Conservation (phyloP, 768 basidiomycete genomes). For the Mycena epipterygia region DNA sequence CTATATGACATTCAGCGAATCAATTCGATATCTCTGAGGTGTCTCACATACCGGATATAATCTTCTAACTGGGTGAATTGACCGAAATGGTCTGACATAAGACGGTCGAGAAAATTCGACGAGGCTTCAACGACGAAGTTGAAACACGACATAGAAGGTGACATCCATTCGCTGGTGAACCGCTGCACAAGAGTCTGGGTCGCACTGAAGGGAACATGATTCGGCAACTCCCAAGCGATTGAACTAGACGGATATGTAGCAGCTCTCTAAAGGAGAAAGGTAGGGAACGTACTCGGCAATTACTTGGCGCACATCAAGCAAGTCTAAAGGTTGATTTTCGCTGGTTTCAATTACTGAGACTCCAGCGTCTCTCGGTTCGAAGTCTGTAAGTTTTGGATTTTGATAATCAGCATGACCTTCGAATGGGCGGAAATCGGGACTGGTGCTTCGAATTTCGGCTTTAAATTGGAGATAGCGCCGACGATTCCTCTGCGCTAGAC, state of each 20-base stretch:
- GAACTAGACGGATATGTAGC: constrained; percentile 42
- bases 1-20: constrained; percentile 36
- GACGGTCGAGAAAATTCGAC: constrained; percentile 38
- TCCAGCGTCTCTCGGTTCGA: constrained; percentile 17
- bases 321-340: constrained; percentile 37
- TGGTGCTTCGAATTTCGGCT: constrained; percentile 50
- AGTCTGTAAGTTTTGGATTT: constrained; percentile 2
- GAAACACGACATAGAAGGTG: constrained; percentile 52
- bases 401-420: constrained; percentile 1
- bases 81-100: constrained; percentile 52
- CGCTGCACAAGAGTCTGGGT: constrained; percentile 51
- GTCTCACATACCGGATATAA: constrained; percentile 39
- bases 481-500: constrained; percentile 52
- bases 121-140: constrained; percentile 46
- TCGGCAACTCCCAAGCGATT: constrained; percentile 58
- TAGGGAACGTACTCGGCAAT: constrained; percentile 49
- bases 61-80: constrained; percentile 50
- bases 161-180: constrained; percentile 52
- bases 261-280: not conserved
- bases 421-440: constrained; percentile 55
- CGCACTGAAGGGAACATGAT: constrained; percentile 56
- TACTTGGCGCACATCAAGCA: constrained; percentile 49
- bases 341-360: not conserved
- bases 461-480: constrained; percentile 50
- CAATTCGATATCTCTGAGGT: not conserved